Base-by-base conservation (phyloP, 768 basidiomycete species). In the Naganishia onofrii region DNA sequence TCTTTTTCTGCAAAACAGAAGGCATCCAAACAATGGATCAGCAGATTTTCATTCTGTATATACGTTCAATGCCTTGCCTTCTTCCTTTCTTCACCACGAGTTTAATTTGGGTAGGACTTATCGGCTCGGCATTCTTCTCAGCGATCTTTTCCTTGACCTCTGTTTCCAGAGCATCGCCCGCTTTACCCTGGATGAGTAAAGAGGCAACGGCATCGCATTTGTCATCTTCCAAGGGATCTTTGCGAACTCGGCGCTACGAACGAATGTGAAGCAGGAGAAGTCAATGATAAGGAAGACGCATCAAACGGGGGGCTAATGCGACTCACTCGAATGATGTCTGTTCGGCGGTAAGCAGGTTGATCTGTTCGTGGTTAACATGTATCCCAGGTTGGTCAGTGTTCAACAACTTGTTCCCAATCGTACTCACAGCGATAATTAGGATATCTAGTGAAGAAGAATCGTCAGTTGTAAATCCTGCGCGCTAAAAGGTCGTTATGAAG, bases 171-270 rank as follows among this genome's bases (percentile, higher is more conserved):
- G 69, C 70, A 7, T 76, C 66, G 0, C 80, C 78, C 8, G 74
- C 73, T 67, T 79, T 79, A 26, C 80, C 80, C 67, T 81, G 73
- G 44, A 81, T 81, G 51, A 81, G 54, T 5, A 77, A 73, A 15
- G 76, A 74, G 23, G 80, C 80, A 19, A 81, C 78, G n/a, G 78
- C 80, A n/a, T 81, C 78, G 32, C 79, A 79, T 63, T 81, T 81
- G 19, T 79, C 78, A 69, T 81, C 80, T 68, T 81, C 80, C 28
- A 76, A 67, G 3, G 76, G 76, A 57, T 81, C 80, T 56, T 81
- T 81, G 10, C 80, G 71, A 0, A 81, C 80, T 38, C 80, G 74
- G 15, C 80, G 71, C 70, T 71, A 28, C 12, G 6, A 12, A 51
- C 23, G n/a, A 23, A 51, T 2, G 6, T 21, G 19, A 51, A n/a